Evolutionary conservation across 169 alveolate genomes (phyloP), one percentile per base, ranked within the genome.

Genomic region (Plasmodium vivax): DNA sequence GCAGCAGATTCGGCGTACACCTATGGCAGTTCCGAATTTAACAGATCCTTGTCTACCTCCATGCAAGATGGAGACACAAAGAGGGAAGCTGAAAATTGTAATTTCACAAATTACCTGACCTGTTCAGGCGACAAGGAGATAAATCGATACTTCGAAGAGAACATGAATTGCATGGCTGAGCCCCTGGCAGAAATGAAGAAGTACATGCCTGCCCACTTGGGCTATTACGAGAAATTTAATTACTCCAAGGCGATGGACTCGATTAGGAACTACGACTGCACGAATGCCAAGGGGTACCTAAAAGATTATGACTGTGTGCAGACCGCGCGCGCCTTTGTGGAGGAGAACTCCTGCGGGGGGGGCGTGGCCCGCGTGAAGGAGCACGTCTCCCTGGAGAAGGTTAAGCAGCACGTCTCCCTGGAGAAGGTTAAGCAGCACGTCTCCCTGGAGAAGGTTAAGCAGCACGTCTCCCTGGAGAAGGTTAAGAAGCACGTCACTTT

Each of bases 171-270:
- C 34, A 45, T 45, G 10, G 27, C 47, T n/a, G 12, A 56, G 2
- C 80, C 93, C 6, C 51, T 85, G 6, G 43, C 58, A 3, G 36
- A 84, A 41, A 38, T 84, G 41, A 72, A 45, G 72, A 85, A 85
- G 32, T 75, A 3, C 30, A 51, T 51, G n/a, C 82, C 85, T 41
- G 36, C 10, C 16, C 72, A 85, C 32, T 19, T 38, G 9, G 93
- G 81, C 12, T 85, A 75, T 77, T 85, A 85, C 62, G 77, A 32
- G 2, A 75, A 85, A 6, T 19, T 71, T 84, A 84, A 84, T 85
- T 85, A 73, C 62, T 30, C 43, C 38, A 74, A 85, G 10, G 81
- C 85, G 30, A 27, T 85, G 32, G 47, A 74, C 3, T 8, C 85
- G 30, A 16, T 85, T 36, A 77, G 62, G 45, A 51, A 85, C 16